Evolutionary conservation across 2,329 filamentous ascomycete genomes (phyloP), one percentile per base, ranked within the genome.

Genomic region (Colletotrichum sp.): DNA sequence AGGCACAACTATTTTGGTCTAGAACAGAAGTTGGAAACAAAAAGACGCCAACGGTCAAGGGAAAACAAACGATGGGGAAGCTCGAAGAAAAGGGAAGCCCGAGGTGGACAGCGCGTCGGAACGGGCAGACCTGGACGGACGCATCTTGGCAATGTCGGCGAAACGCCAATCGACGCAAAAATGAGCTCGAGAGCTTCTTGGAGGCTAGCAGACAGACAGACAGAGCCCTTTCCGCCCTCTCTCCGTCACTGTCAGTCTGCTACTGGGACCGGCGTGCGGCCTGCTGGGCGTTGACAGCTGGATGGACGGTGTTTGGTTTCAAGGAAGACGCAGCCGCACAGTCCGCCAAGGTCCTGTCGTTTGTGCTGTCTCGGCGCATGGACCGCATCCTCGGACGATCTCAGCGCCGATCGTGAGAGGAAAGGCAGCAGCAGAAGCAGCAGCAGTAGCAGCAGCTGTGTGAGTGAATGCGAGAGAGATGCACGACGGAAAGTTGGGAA

Each of bases 381-480:
- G 73, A 73, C 59, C 70, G 57, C 73, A 73, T 76, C 24, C 70
- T 76, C 73, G 70, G 73, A 76, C 70, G 73, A 76, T 76, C 70
- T 69, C 70, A 76, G 71, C 73, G 70, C 64, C 59, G 59, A 65
- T 76, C 64, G 57, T 32, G 39, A 60, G 64, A 68, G 24, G 16
- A 69, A n/a, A 49, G 44, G 44, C 44, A 21, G n/a, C 44, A 52
- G 44, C 44, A 26, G 26, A 26, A 49, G 39, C 18, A 44, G 34
- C 55, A 44, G 26, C n/a, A 15, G 55, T 7, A 26, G 8, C 13
- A 49, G 18, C 13, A 12, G 24, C 28, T n/a, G 30, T 24, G 30
- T n/a, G 26, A n/a, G 18, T 63, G 30, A 21, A 30, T 21, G 49
- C 24, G 57, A 52, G 44, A 52, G 44, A 52, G 44, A 49, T 63